Evolutionary conservation across 257 asterid genomes (phyloP).

Genomic region (Eustoma russellianum): DNA sequence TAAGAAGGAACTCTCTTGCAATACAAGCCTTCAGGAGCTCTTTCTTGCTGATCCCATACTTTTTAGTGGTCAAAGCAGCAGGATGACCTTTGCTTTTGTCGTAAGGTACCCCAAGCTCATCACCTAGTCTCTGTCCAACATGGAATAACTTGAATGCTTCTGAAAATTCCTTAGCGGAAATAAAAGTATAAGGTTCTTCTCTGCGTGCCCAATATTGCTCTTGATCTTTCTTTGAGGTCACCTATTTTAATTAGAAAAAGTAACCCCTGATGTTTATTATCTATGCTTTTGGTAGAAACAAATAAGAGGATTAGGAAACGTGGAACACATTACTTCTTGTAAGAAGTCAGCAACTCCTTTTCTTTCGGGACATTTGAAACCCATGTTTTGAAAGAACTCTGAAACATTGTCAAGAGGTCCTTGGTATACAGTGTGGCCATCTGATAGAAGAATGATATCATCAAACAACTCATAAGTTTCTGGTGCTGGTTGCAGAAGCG

Average conservation of each 20-base stretch:
- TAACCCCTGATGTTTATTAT: not conserved
- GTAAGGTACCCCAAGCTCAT: constrained; percentile 63
- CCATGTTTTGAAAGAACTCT: constrained; percentile 67
- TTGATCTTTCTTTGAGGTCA: constrained; percentile 85
- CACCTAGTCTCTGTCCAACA: constrained; percentile 50
- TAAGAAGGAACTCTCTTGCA: constrained; percentile 53
- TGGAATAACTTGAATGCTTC: constrained; percentile 76
- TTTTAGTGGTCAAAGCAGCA: constrained; percentile 45
- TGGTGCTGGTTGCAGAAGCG: constrained; percentile 92
- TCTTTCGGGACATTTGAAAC: constrained; percentile 79
- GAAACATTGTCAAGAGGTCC: constrained; percentile 73
- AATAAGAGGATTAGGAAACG: too few relatives aligned
- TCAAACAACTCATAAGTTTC: constrained; percentile 76
- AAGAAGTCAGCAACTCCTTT: constrained; percentile 90
- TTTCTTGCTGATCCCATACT: constrained; percentile 60
- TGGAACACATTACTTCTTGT: constrained; percentile 54
- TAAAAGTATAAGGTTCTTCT: constrained; percentile 44
- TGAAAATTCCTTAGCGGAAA: constrained; percentile 49
- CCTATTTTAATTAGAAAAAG: constrained; percentile 24
- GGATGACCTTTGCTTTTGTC: constrained; percentile 63
- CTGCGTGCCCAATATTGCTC: constrained; percentile 65
- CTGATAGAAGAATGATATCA: constrained; percentile 72
- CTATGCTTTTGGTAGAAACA: too few relatives aligned
- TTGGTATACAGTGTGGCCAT: constrained; percentile 71
- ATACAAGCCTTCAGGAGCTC: constrained; percentile 62